Conservation (phyloP, 495 filamentous ascomycete species). For the Penicilliopsis zonata region DNA sequence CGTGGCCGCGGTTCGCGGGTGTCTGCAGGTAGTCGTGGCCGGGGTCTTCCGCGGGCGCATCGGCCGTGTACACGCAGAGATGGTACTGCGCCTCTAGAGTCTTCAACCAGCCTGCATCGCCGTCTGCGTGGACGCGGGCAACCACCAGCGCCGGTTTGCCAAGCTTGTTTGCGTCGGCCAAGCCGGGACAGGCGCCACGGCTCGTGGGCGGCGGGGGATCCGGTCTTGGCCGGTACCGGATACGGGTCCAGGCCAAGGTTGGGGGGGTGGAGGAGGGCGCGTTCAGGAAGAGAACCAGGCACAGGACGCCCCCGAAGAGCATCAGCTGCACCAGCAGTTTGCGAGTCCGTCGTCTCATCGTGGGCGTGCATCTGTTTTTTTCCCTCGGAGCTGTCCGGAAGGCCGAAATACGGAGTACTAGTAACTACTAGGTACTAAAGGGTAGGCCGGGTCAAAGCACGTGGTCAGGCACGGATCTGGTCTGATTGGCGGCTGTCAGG, state of each 20-base stretch:
- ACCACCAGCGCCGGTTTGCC: slow-evolving; percentile 30
- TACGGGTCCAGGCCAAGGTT: slow-evolving; percentile 22
- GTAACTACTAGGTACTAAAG: no score
- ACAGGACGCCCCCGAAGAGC: slow-evolving; percentile 16
- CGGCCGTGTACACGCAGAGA: slow-evolving; percentile 41
- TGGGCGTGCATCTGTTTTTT: no score
- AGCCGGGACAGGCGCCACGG: slow-evolving; percentile 22
- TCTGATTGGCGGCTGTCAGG: no score
- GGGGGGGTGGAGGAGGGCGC: slow-evolving; percentile 14
- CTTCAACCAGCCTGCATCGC: slow-evolving; percentile 24
- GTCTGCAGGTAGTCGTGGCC: slow-evolving; percentile 32
- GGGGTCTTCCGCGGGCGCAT: slow-evolving; percentile 33
- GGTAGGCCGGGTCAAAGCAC: no score
- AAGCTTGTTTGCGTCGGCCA: slow-evolving; percentile 17
- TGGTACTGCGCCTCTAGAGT: slow-evolving; percentile 21
- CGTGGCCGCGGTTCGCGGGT: slow-evolving; percentile 53
- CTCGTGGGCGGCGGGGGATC: slow-evolving; percentile 13
- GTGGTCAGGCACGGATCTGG: no score
- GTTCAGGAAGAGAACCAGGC: slow-evolving; percentile 21
- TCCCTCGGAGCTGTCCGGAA: no score
- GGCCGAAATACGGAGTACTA: no score
- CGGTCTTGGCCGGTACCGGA: slow-evolving; percentile 24
- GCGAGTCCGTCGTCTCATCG: slow-evolving; percentile 4
- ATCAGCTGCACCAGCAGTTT: slow-evolving; percentile 16
- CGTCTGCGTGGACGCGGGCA: slow-evolving; percentile 21